Conservation (phyloP, 2,329 filamentous ascomycete species). For the Cladosporium sp. region DNA sequence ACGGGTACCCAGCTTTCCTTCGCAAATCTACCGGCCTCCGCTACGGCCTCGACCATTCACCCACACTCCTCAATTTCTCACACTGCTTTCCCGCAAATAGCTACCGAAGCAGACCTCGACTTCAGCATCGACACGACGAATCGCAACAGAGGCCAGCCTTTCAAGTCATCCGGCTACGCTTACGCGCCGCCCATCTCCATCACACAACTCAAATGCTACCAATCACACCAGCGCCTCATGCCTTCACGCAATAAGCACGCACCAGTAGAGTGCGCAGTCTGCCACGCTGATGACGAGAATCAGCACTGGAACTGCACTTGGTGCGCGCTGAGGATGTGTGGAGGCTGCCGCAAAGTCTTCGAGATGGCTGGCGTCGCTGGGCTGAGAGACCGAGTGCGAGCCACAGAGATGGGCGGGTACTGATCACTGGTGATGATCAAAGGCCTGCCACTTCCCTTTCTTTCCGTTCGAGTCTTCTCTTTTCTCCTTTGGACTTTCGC, state of each 20-base stretch:
- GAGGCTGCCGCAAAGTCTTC: constrained; percentile 30
- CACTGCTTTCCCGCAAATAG: constrained; percentile 10
- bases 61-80: constrained; percentile 22
- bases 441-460: neutral
- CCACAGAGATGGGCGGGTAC: constrained; percentile 21
- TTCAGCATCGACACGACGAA: constrained; percentile 25
- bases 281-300: constrained; percentile 34
- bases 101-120: constrained; percentile 14
- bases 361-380: constrained; percentile 27
- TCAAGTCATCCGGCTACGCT: constrained; percentile 37
- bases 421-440: neutral
- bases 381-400: constrained; percentile 26
- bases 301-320: constrained; percentile 36
- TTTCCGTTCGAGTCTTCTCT: neutral
- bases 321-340: constrained; percentile 36
- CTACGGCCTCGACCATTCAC: constrained; percentile 17
- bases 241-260: constrained; percentile 34
- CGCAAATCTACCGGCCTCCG: constrained; percentile 1
- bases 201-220: constrained; percentile 34
- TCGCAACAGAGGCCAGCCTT: constrained; percentile 31
- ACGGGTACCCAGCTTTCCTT: neutral
- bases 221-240: constrained; percentile 30
- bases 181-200: constrained; percentile 33
- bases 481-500: neutral
- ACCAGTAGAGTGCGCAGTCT: constrained; percentile 38